Evolutionary conservation across 495 filamentous ascomycete genomes (phyloP).

Genomic region (Penicillium crystallinum): DNA sequence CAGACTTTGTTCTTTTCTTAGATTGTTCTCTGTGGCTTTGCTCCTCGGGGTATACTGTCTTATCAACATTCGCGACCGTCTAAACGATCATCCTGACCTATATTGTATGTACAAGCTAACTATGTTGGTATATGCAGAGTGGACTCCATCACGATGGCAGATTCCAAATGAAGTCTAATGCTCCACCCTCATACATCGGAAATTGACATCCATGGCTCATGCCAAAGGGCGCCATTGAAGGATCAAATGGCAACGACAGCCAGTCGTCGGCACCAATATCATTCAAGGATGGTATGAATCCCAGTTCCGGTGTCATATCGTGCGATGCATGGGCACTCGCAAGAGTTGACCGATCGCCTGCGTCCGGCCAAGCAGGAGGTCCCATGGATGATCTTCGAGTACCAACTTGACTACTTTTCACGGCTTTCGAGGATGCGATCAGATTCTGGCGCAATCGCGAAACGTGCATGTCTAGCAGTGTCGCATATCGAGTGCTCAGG

Average conservation of each 20-base stretch:
- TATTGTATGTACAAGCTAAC: neutral
- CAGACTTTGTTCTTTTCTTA: neutral
- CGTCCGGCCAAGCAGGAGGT: constrained; percentile 25
- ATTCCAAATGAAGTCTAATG: constrained; percentile 50
- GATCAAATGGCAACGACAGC: constrained; percentile 50
- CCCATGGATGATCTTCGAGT: constrained; percentile 30
- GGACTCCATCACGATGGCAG: constrained; percentile 29
- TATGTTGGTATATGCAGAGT: neutral
- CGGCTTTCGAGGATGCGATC: constrained; percentile 31
- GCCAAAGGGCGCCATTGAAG: constrained; percentile 51
- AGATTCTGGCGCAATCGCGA: constrained; percentile 40
- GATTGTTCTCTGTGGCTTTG: neutral
- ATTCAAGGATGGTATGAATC: constrained; percentile 32
- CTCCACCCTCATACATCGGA: constrained; percentile 46
- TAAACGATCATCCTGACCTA: too few relatives aligned
- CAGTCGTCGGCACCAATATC: constrained; percentile 46
- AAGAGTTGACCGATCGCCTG: constrained; percentile 17
- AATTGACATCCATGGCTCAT: constrained; percentile 40
- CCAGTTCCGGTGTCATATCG: constrained; percentile 27
- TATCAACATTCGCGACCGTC: neutral
- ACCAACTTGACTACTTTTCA: constrained; percentile 21
- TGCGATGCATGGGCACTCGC: constrained; percentile 23
- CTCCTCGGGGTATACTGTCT: neutral
- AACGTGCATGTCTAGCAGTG: constrained; percentile 46
- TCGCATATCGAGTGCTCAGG: constrained; percentile 47